phyloP scores from a whole-genome alignment of 805 yeast species.

The Tetrapisispora iriomotensis region DNA sequence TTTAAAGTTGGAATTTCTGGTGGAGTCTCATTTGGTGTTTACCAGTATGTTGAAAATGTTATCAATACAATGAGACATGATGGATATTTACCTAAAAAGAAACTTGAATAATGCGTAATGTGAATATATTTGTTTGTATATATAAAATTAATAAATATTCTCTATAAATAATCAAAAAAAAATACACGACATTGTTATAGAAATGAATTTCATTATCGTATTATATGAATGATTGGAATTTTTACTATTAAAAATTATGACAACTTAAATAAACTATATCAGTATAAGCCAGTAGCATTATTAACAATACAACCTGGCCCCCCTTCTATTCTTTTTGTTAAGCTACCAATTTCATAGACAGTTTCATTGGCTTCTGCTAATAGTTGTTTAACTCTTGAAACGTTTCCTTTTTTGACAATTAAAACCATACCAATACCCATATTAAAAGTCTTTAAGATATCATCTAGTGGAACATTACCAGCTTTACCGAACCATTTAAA shows the following conservation, averaged over 20 bases:
- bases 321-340: conserved; percentile 38
- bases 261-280: no score
- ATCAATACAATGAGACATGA: conserved; percentile 14
- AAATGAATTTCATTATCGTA: no score
- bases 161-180: no score
- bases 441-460: conserved; percentile 84
- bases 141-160: not conserved
- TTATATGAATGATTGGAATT: no score
- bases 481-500: conserved; percentile 90
- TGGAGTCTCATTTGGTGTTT: conserved; percentile 55
- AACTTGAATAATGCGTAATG: not conserved
- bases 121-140: not conserved
- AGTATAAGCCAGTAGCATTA: conserved; percentile 2
- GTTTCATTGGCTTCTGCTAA: conserved; percentile 62
- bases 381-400: conserved; percentile 40
- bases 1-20: conserved; percentile 64
- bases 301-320: conserved; percentile 57
- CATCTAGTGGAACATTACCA: conserved; percentile 81
- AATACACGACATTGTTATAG: no score
- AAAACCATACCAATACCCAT: conserved; percentile 96
- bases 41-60: conserved; percentile 43
- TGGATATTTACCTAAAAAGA: conserved; percentile 8
- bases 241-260: no score
- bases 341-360: conserved; percentile 59
- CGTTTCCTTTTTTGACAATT: conserved; percentile 65